Conservation (phyloP, 2,329 filamentous ascomycete species). For the Akanthomyces dipterigenus region DNA sequence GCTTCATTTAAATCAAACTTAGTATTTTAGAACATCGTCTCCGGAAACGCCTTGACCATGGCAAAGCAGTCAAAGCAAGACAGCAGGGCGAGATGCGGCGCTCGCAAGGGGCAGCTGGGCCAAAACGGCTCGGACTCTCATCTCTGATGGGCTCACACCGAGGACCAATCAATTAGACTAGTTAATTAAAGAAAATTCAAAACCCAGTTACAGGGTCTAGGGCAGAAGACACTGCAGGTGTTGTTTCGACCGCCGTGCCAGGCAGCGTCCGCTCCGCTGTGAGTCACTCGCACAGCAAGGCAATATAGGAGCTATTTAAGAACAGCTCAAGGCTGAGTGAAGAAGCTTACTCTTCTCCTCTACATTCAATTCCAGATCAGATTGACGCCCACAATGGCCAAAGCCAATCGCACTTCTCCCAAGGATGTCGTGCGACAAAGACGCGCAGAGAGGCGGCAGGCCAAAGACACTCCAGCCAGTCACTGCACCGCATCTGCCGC, state of each 20-base stretch:
- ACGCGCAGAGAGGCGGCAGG: neutral
- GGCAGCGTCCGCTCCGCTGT: neutral
- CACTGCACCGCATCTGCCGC: neutral
- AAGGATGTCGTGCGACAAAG: neutral
- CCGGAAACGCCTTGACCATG: too few species aligned
- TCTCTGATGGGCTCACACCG: too few species aligned
- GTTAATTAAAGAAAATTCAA: too few species aligned
- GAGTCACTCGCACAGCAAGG: neutral
- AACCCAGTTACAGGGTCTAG: too few species aligned
- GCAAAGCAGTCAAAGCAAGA: too few species aligned
- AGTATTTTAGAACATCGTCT: too few species aligned
- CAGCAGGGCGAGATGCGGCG: too few species aligned
- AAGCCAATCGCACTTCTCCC: neutral
- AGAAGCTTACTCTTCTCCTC: rapidly evolving
- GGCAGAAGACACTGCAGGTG: too few species aligned
- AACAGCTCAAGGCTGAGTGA: neutral
- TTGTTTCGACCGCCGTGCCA: neutral
- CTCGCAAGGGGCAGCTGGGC: too few species aligned
- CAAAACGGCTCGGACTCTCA: too few species aligned
- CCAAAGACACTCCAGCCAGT: neutral
- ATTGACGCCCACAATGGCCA: neutral
- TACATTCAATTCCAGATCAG: neutral
- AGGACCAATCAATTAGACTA: too few species aligned
- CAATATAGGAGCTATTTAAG: neutral
- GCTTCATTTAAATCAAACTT: too few species aligned